Percentiles rank a stretch among this genome's conserved stretches.
These are phyloP conservation scores for Mortierella hygrophila DNA, from an alignment of 192 early-diverging fungal genomes.

Conservation along the genomic window DNA sequence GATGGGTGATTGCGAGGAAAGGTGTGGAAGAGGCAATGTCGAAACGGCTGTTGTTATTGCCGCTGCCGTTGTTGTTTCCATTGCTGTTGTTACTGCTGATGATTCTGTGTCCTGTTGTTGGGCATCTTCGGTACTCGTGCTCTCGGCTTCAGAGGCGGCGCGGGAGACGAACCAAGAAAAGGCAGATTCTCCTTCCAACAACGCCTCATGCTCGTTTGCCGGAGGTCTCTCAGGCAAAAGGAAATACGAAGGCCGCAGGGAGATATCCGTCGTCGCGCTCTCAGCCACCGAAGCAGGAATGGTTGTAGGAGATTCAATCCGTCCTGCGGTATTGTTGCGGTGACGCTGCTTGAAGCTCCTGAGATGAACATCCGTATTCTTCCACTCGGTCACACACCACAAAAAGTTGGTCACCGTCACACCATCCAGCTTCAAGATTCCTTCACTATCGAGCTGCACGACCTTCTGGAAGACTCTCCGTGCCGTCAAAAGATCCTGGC, in stretches of 20 bases:
- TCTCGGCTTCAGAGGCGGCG: conserved; percentile 50
- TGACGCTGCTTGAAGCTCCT: conserved; percentile 28
- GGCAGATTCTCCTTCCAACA: conserved; percentile 47
- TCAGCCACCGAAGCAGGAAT: not conserved
- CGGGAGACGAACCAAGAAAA: conserved; percentile 56
- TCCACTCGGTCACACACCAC: conserved; percentile 73
- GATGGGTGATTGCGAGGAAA: conserved; percentile 55
- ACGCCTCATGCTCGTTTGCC: conserved; percentile 36
- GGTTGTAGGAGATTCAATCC: not conserved
- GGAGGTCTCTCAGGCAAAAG: conserved; percentile 14
- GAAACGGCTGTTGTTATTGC: not conserved
- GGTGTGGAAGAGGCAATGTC: conserved; percentile 35
- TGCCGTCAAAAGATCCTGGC: conserved; percentile 80
- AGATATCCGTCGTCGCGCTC: conserved; percentile 21
- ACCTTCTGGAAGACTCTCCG: conserved; percentile 73
- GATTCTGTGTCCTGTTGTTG: not conserved
- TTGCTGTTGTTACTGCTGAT: not conserved
- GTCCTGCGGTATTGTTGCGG: not conserved
- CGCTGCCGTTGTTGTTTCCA: too few relatives aligned
- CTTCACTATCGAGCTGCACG: conserved; percentile 60
- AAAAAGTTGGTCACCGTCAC: conserved; percentile 78
- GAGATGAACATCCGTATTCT: conserved; percentile 45
- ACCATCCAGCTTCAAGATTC: conserved; percentile 65
- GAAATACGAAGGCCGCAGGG: conserved; percentile 29
- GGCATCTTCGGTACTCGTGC: not conserved